Evolutionary conservation across 352 stramenopile genomes (phyloP).

Genomic region (Phytophthora cactorum): DNA sequence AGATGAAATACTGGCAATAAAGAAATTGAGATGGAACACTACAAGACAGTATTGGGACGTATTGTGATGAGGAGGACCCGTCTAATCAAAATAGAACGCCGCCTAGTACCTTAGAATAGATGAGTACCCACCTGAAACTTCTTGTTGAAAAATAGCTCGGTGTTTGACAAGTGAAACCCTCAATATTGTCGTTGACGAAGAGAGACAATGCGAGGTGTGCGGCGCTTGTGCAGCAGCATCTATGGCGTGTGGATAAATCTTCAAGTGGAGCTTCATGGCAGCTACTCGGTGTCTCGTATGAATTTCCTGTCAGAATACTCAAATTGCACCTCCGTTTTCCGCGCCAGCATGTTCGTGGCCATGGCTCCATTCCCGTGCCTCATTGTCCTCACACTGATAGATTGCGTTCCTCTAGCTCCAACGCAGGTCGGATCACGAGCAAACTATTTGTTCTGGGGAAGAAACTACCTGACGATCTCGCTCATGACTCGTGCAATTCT

Average conservation of each 20-base stretch:
- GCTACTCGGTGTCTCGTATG: slow-evolving; percentile 40
- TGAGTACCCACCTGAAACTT: neutral
- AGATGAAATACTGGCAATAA: too few species aligned
- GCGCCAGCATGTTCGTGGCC: slow-evolving; percentile 9
- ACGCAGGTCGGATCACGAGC: slow-evolving; percentile 20
- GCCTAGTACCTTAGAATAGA: neutral
- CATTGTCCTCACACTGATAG: slow-evolving; percentile 30
- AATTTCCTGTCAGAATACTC: slow-evolving; percentile 16
- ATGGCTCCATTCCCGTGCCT: slow-evolving; percentile 29
- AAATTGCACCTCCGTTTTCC: slow-evolving; percentile 15
- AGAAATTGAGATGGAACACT: too few species aligned
- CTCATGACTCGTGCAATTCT: slow-evolving; percentile 31
- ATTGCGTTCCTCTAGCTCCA: slow-evolving; percentile 23
- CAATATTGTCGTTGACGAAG: neutral
- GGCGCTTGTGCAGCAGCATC: slow-evolving; percentile 1
- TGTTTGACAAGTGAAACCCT: neutral
- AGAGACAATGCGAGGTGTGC: slow-evolving; percentile 6
- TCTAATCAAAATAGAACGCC: too few species aligned
- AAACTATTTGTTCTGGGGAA: slow-evolving; percentile 34
- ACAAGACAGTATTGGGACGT: too few species aligned
- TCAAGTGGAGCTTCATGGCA: slow-evolving; percentile 49
- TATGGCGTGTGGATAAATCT: slow-evolving; percentile 36
- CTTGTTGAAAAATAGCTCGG: neutral
- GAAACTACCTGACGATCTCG: slow-evolving; percentile 30
- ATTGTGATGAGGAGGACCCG: too few species aligned